Conservation (phyloP, 176 grass and related monocot species). For the sorghum (Sorghum bicolor) region DNA sequence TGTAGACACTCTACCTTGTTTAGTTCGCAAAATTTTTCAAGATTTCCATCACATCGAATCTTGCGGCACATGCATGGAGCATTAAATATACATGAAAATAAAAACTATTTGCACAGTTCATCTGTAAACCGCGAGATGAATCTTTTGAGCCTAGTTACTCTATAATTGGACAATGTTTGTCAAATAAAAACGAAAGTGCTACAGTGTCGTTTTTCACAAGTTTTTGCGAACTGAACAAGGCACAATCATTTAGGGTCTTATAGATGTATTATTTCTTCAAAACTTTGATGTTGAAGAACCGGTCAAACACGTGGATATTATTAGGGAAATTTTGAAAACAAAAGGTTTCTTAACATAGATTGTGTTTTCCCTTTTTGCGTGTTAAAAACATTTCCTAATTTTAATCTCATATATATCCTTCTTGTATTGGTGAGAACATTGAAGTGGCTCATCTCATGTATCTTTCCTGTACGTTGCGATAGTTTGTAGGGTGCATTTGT, state of each 20-base stretch:
- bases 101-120: too few species aligned
- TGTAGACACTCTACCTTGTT: background rate
- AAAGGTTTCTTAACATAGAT: background rate
- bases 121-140: too few species aligned
- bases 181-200: too few species aligned
- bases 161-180: too few species aligned
- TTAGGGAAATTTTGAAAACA: background rate
- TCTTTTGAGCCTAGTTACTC: too few species aligned
- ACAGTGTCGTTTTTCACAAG: too few species aligned
- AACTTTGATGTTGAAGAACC: background rate
- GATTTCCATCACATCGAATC: too few species aligned
- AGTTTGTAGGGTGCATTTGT: conserved; percentile 10
- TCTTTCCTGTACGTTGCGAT: conserved; percentile 4
- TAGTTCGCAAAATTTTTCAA: too few species aligned
- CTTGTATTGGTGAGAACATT: background rate
- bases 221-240: too few species aligned
- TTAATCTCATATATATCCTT: background rate
- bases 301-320: background rate
- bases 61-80: too few species aligned
- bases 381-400: background rate
- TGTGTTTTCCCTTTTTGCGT: background rate
- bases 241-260: background rate
- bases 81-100: too few species aligned
- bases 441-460: background rate
- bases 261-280: background rate